Evolutionary conservation across 331 rosid genomes (phyloP).

Genomic region (Malus hybrid): DNA sequence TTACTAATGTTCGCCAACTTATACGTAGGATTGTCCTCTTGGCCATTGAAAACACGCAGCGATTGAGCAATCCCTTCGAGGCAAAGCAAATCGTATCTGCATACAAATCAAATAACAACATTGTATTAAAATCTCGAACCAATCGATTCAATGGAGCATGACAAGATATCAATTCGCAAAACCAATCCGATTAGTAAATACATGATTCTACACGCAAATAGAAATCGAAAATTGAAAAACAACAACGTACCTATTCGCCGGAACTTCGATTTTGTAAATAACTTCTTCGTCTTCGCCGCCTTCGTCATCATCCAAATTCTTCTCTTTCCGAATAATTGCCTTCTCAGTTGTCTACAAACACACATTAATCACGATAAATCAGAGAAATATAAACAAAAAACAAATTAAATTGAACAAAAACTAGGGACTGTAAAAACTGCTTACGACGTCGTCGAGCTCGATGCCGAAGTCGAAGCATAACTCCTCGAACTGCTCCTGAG

Average conservation of each 20-base stretch:
- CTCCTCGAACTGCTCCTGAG: constrained; percentile 89
- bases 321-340: constrained; percentile 80
- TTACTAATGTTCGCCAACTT: constrained; percentile 48
- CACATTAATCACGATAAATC: neutral
- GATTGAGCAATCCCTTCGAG: constrained; percentile 96
- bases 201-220: neutral
- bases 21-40: constrained; percentile 57
- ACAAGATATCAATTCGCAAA: neutral
- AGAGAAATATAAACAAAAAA: neutral
- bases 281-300: constrained; percentile 73
- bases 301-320: constrained; percentile 69
- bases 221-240: neutral
- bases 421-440: constrained; percentile 1
- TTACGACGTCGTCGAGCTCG: constrained; percentile 92
- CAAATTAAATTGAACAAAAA: neutral
- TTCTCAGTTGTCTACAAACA: constrained; percentile 71
- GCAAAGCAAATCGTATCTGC: constrained; percentile 90
- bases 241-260: constrained; percentile 63
- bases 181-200: neutral
- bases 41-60: constrained; percentile 53
- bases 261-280: constrained; percentile 84
- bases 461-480: constrained; percentile 86
- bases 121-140: neutral
- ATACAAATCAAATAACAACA: neutral
- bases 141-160: neutral